Evolutionary conservation across 2,329 filamentous ascomycete genomes (phyloP).

Genomic region (Tolypocladium ovalisporum): DNA sequence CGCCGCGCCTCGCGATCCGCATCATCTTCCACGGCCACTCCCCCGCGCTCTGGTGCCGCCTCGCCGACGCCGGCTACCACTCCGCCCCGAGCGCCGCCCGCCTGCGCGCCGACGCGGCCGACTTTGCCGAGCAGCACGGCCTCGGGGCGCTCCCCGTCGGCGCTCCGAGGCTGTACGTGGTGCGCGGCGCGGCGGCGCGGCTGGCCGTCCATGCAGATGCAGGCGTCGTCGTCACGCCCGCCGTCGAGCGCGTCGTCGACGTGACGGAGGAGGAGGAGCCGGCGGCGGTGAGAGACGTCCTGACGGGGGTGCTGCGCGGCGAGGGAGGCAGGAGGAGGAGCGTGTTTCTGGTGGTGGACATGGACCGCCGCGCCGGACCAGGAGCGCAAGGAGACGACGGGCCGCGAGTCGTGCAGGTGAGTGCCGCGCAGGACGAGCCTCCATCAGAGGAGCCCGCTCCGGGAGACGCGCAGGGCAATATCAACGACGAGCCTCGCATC

Average conservation of each 20-base stretch:
- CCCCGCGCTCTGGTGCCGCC: background rate
- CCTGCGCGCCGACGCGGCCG: background rate
- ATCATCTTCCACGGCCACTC: conserved; percentile 3
- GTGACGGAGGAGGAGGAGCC: conserved; percentile 1
- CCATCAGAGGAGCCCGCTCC: background rate
- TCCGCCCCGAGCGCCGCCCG: background rate
- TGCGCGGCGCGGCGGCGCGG: background rate
- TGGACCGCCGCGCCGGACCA: background rate
- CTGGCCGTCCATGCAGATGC: background rate
- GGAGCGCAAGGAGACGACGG: background rate
- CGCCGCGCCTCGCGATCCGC: background rate
- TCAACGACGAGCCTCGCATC: background rate
- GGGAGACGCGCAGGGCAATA: background rate
- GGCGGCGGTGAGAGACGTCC: conserved; percentile 14
- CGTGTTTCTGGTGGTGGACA: conserved; percentile 14
- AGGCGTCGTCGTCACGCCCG: background rate
- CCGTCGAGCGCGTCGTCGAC: background rate
- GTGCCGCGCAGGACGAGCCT: background rate
- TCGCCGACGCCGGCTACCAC: background rate
- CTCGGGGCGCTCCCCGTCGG: background rate
- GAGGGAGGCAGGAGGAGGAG: conserved; percentile 7
- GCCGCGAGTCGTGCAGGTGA: background rate
- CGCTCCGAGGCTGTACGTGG: background rate
- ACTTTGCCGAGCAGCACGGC: background rate
- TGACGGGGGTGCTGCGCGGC: conserved; percentile 15